These are phyloP conservation scores for Diutina neorugosa DNA, from an alignment of 1,139 yeast genomes.

Conservation along the genomic window DNA sequence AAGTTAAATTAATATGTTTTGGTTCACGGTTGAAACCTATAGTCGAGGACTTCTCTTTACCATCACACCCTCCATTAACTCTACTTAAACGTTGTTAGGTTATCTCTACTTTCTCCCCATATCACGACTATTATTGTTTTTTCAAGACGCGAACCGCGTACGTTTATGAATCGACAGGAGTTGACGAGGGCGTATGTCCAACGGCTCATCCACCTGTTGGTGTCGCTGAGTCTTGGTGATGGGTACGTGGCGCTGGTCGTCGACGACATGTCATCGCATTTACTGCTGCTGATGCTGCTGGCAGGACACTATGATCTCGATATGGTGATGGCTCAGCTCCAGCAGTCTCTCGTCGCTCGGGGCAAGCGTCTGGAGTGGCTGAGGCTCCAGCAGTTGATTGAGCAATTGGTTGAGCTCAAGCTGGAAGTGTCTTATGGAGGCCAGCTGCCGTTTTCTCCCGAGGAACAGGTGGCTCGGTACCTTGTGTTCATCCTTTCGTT, in stretches of 20 bases:
- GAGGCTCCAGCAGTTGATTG: neutral
- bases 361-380: neutral
- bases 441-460: neutral
- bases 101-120: neutral
- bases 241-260: constrained; percentile 4
- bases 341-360: neutral
- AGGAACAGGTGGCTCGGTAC: neutral
- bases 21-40: too few species aligned
- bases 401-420: neutral
- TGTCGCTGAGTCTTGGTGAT: neutral
- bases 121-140: neutral
- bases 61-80: too few species aligned
- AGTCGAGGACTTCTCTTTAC: too few species aligned
- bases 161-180: neutral
- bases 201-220: neutral
- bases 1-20: too few species aligned
- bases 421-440: neutral
- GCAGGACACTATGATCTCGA: neutral
- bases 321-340: neutral
- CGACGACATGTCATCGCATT: neutral
- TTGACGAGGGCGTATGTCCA: neutral
- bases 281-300: neutral
- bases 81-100: too few species aligned
- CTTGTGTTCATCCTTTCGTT: neutral
- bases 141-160: neutral